Evolutionary conservation across 208 protist genomes (phyloP).

Genomic region (Trypanosoma congolense): DNA sequence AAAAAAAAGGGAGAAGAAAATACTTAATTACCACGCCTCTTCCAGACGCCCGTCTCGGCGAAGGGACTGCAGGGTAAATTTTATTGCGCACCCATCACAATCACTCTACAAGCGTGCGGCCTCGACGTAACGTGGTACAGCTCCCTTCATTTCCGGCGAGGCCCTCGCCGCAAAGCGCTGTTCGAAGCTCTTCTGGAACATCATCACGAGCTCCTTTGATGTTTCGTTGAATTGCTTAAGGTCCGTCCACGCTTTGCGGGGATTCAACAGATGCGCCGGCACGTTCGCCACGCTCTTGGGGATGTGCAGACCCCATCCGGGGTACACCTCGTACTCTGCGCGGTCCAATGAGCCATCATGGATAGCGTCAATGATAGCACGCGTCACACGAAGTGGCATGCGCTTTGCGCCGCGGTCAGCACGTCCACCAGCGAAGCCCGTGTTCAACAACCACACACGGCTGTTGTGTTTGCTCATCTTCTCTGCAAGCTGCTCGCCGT

Average conservation of each 20-base stretch:
- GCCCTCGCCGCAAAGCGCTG: conserved; percentile 80
- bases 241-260: conserved; percentile 86
- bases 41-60: no score
- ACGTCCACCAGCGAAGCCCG: conserved; percentile 89
- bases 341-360: conserved; percentile 89
- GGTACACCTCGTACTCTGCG: conserved; percentile 57
- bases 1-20: no score
- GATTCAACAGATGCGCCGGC: conserved; percentile 83
- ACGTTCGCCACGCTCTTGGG: conserved; percentile 74
- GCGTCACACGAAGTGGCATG: conserved; percentile 90
- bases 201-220: conserved; percentile 76
- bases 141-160: conserved; percentile 66
- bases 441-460: conserved; percentile 93
- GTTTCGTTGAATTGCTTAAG: conserved; percentile 74
- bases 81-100: no score
- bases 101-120: conserved; percentile 35
- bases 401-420: conserved; percentile 85
- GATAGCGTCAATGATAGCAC: conserved; percentile 94
- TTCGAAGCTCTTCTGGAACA: conserved; percentile 93
- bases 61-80: no score
- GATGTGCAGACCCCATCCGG: conserved; percentile 88
- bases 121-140: conserved; percentile 77
- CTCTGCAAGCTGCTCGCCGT: conserved; percentile 92
- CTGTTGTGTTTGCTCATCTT: conserved; percentile 88
- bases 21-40: no score